A percentile compares a stretch with the other conserved stretches of the same genome.
phyloP scores from a whole-genome alignment of 2,329 filamentous ascomycete species.

The Fusarium pseudoanthophilum region DNA sequence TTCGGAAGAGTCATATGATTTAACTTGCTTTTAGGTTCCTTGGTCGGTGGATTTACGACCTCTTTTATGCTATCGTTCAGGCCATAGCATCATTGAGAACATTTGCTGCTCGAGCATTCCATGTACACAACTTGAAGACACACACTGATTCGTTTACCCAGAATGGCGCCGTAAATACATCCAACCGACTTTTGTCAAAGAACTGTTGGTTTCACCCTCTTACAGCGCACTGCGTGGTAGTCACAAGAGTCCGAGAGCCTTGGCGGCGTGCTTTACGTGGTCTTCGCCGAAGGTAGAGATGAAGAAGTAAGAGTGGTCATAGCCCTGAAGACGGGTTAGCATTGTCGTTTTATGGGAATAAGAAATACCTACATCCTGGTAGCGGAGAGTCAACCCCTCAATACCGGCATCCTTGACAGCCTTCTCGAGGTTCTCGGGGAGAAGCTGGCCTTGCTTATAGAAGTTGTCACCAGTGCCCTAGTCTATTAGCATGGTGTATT shows the following conservation, averaged over 20 bases:
- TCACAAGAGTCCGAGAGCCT: constrained; percentile 69
- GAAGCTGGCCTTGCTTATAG: constrained; percentile 91
- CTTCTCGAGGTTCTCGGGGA: constrained; percentile 90
- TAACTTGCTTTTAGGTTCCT: constrained; percentile 32
- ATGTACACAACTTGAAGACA: background rate
- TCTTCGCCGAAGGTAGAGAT: constrained; percentile 91
- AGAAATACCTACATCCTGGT: constrained; percentile 72
- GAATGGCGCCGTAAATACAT: constrained; percentile 21
- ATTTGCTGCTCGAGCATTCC: constrained; percentile 4
- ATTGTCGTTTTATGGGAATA: too few relatives aligned
- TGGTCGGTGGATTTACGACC: background rate
- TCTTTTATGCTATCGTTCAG: constrained; percentile 4
- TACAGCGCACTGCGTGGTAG: constrained; percentile 40
- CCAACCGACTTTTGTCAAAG: constrained; percentile 15
- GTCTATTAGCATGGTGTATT: background rate
- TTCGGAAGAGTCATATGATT: constrained; percentile 22
- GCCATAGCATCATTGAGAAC: constrained; percentile 14
- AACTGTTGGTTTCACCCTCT: constrained; percentile 30
- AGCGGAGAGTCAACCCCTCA: constrained; percentile 78
- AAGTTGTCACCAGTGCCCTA: constrained; percentile 95
- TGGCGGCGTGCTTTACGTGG: constrained; percentile 91
- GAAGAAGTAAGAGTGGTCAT: constrained; percentile 98
- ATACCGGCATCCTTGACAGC: constrained; percentile 82
- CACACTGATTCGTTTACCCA: background rate
- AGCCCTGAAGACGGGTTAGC: constrained; percentile 63